Conservation (phyloP, 441 rosid species). For the Eutrema salsugineum region DNA sequence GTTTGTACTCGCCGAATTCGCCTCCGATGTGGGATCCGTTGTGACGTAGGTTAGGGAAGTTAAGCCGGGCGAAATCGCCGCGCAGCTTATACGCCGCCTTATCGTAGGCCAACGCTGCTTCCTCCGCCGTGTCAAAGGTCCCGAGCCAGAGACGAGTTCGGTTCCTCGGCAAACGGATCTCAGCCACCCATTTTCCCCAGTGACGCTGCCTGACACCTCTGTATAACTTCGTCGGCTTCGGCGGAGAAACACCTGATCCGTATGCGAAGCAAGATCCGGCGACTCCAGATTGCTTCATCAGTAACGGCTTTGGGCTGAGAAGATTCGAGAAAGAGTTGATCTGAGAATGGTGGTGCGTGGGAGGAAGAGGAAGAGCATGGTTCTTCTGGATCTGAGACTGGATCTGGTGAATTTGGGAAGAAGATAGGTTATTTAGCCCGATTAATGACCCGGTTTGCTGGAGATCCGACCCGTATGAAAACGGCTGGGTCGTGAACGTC, state of each 20-base stretch:
- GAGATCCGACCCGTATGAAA: slow-evolving; percentile 44
- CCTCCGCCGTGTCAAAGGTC: slow-evolving; percentile 66
- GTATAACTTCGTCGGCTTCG: slow-evolving; percentile 52
- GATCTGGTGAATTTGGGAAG: slow-evolving; percentile 46
- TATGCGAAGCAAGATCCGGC: slow-evolving; percentile 18
- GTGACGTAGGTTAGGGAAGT: slow-evolving; percentile 55
- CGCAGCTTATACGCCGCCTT: slow-evolving; percentile 59
- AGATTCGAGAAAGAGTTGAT: slow-evolving; percentile 31
- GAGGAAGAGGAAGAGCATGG: not conserved
- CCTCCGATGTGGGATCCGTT: slow-evolving; percentile 50
- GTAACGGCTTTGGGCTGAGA: slow-evolving; percentile 40
- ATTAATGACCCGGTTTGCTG: slow-evolving; percentile 33
- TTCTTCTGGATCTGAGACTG: slow-evolving; percentile 39
- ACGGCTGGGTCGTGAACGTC: slow-evolving; percentile 35
- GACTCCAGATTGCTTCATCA: slow-evolving; percentile 44
- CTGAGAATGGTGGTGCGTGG: not conserved
- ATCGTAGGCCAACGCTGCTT: slow-evolving; percentile 65
- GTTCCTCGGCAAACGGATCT: slow-evolving; percentile 64
- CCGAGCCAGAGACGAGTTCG: slow-evolving; percentile 70
- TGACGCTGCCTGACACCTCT: slow-evolving; percentile 66
- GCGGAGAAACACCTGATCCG: slow-evolving; percentile 24
- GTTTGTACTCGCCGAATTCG: slow-evolving; percentile 59
- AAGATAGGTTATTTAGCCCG: slow-evolving; percentile 45
- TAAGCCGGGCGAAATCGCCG: slow-evolving; percentile 61
- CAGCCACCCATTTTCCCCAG: slow-evolving; percentile 82